Base-by-base conservation (phyloP, 495 filamentous ascomycete species). In the Venustampulla echinocandica region DNA sequence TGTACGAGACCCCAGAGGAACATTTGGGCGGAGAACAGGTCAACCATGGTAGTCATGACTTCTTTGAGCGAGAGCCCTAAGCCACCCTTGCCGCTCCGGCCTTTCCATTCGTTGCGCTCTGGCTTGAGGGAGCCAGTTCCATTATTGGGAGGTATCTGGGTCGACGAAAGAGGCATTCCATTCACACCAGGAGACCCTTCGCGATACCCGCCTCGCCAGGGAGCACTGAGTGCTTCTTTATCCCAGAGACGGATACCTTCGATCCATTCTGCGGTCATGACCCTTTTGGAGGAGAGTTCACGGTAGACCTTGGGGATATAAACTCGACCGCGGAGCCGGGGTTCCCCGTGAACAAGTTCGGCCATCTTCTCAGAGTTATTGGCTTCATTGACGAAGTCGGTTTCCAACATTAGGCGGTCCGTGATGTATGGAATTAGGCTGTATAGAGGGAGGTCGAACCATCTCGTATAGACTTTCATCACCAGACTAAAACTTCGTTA, bases 251-350 rank as follows among this genome's bases (percentile, higher is more conserved):
- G 74, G 2, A 95, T 77, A 14, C 90, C 90, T 62, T 98, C 92
- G 41, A 98, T 87, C 92, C 92, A 98, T 59, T 98, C 90, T 1
- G 92, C 87, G 2, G 92, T 94, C 70, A 98, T 82, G 15, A 98
- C 81, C 17, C 92, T 77, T 53, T 71, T 82, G 7, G 85, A 89
- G 55, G 79, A 88, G 20, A 95, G 73, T 38, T 92, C 86, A 10
- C 78, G 74, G 61, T 87, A 88, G 15, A 94, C 82, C 27, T 81
- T 75, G 0, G 90, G 90, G 38, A 98, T 83, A 58, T 96, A 93
- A 4, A 97, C 88, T 2, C 86, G 71, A 27, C 77, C 82, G 24
- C 78, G 73, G 11, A 97, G 69, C 15, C 84, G 75, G 15, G 86
- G 74, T 56, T 98, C 92, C 15, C 76, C 73, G 18, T 76, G 77